Evolutionary conservation across 371 early-diverging fungal genomes (phyloP).

Genomic region (Phascolomyces articulosus): DNA sequence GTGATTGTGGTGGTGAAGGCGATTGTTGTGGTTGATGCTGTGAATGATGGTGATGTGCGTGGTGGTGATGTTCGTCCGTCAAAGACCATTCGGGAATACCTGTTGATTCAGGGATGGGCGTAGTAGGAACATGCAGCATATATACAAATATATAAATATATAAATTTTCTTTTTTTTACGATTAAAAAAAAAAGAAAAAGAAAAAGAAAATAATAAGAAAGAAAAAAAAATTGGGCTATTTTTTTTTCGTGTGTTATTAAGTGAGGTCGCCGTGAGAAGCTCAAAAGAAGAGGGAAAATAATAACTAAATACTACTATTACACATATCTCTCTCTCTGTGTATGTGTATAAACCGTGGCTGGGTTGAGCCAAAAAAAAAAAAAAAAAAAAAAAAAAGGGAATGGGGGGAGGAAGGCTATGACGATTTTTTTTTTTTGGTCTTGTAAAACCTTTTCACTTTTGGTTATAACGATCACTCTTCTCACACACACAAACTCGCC

Average conservation of each 20-base stretch:
- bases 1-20: neutral
- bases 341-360: neutral
- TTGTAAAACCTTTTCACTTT: no score
- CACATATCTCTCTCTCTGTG: neutral
- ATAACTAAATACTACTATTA: no score
- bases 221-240: no score
- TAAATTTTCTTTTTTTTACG: neutral
- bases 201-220: neutral
- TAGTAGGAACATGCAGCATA: constrained; percentile 8
- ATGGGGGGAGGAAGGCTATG: neutral
- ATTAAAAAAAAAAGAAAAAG: neutral
- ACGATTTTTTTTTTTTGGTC: no score
- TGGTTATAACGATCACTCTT: no score
- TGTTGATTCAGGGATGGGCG: constrained; percentile 7
- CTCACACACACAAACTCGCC: no score
- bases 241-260: no score
- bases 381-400: neutral
- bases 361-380: neutral
- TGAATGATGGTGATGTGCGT: no score
- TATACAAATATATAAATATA: neutral
- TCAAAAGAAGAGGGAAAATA: no score
- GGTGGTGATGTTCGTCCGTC: neutral
- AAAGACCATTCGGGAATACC: constrained; percentile 14
- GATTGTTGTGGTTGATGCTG: neutral
- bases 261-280: no score